Evolutionary conservation across 345 rosid species (phyloP), one percentile per base, ranked within the genome.

Genomic region (Gossypioides kirkii): DNA sequence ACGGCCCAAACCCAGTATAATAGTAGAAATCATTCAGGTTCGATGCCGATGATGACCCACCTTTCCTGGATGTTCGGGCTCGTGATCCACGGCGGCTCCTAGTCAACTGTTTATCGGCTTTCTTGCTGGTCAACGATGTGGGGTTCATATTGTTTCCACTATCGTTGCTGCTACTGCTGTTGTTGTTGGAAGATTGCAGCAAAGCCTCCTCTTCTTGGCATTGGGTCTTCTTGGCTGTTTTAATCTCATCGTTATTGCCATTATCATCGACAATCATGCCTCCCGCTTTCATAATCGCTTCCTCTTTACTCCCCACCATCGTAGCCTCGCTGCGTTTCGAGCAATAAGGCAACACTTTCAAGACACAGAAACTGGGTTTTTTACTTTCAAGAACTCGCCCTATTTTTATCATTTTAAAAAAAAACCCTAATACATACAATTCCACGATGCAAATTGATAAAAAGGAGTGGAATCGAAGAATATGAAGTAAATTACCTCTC

Each of bases 1-100:
- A 55, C 46, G 97, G 98, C 12, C 97, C 98, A 70, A 94, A 94
- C 77, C 98, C 97, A 28, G 98, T 85, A 85, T 94, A 94, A 76
- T 94, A 94, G 73, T 94, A 94, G 75, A 87, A 94, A 84, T 87
- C 91, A 60, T 84, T 79, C 9, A 90, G 93, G 76, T 84, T 88
- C 64, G 11, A 53, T 3, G 87, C 50, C 10, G 85, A 64, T 2
- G 84, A 18, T 11, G 84, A 66, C 41, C 77, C 38, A 32, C 6
- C 81, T 73, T 79, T 86, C 38, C 59, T 84, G 3, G 83, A 67
- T 26, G 78, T 79, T 68, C 84, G 83, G 28, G 73, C 84, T 75
- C 89, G 76, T 32, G 38, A 32, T 23, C 91, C 90, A 2, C 78
- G 81, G 76, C 38, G 61, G 38, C 28, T 28, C 60, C 76, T 6